These are phyloP conservation scores for Narthecium ossifragum DNA, from an alignment of 106 monocot genomes.

Conservation along the genomic window DNA sequence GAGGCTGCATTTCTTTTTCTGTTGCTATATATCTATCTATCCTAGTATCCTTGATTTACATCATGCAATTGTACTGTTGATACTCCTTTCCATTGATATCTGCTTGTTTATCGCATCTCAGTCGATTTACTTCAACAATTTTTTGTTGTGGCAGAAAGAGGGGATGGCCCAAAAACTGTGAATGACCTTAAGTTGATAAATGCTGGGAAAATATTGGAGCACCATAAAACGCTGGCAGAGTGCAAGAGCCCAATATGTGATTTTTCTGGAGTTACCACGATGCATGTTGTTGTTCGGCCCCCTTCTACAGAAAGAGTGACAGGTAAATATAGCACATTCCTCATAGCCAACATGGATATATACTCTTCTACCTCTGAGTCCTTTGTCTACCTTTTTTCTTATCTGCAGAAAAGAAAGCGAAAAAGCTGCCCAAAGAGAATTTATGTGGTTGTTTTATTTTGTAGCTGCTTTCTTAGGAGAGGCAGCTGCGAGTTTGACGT, in stretches of 20 bases:
- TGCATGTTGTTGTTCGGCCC: constrained; percentile 54
- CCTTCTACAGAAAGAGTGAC: constrained; percentile 36
- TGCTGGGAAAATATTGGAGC: constrained; percentile 54
- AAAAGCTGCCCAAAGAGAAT: constrained; percentile 13
- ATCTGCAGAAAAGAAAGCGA: constrained; percentile 28
- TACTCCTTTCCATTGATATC: no score
- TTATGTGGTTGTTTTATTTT: constrained; percentile 43
- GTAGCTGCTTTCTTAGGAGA: constrained; percentile 7
- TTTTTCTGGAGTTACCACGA: constrained; percentile 39
- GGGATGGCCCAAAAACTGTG: constrained; percentile 44
- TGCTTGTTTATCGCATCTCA: no score
- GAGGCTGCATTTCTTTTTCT: no score
- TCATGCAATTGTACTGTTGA: no score
- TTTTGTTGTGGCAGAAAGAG: constrained; percentile 24
- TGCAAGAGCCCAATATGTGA: constrained; percentile 46
- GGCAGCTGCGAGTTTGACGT: background rate
- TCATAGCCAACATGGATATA: background rate
- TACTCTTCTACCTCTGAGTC: background rate
- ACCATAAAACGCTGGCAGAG: constrained; percentile 49
- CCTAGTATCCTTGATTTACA: no score
- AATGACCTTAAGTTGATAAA: constrained; percentile 66
- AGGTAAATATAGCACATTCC: constrained; percentile 21
- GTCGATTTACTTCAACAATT: no score
- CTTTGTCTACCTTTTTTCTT: background rate
- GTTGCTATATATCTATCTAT: no score